phyloP scores from a whole-genome alignment of 208 protist genomes.

The Endotrypanum monterogeii region DNA sequence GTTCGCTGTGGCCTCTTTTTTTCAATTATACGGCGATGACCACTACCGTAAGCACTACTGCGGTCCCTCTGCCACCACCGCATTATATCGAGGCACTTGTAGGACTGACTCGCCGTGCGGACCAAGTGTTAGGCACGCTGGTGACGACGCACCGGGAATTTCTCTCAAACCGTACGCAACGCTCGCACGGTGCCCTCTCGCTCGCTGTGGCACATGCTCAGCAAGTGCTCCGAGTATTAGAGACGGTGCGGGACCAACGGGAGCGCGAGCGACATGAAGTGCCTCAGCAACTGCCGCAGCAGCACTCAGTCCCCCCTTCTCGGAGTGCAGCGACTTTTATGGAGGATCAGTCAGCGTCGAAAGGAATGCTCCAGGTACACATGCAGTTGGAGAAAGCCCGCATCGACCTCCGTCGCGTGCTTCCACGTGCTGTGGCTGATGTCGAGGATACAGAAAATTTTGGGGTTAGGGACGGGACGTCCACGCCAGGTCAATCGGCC shows the following conservation, averaged over 20 bases:
- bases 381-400: constrained; percentile 42
- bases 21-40: neutral
- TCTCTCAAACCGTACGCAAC: constrained; percentile 24
- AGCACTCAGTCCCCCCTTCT: neutral
- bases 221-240: constrained; percentile 37
- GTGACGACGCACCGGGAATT: constrained; percentile 35
- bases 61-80: neutral
- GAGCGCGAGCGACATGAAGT: constrained; percentile 19
- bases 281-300: neutral
- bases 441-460: constrained; percentile 36
- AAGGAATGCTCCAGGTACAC: constrained; percentile 6
- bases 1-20: neutral
- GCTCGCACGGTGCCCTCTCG: constrained; percentile 51
- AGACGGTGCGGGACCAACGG: constrained; percentile 32
- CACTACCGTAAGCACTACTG: neutral
- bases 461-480: constrained; percentile 10
- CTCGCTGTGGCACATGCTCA: constrained; percentile 54
- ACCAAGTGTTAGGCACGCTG: constrained; percentile 25
- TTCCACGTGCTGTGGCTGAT: constrained; percentile 44
- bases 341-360: constrained; percentile 2
- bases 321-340: neutral
- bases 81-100: constrained; percentile 6
- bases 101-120: constrained; percentile 14
- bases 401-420: constrained; percentile 42
- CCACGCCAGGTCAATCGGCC: constrained; percentile 14